Evolutionary conservation across 2,329 filamentous ascomycete genomes (phyloP), one percentile per base, ranked within the genome.

Genomic region (Fusarium compactum): DNA sequence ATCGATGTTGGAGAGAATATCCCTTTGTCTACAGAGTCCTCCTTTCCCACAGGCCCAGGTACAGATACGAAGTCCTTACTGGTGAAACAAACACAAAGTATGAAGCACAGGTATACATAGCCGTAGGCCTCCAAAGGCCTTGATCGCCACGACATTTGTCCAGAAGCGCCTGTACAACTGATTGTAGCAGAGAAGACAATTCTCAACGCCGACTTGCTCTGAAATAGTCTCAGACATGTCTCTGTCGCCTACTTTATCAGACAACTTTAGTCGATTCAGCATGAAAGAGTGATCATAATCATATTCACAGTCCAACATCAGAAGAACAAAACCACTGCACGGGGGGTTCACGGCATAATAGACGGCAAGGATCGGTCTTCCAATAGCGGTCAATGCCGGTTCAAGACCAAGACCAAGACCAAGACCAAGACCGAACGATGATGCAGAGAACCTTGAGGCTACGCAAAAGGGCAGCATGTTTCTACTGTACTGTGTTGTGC

Each of bases 371-470:
- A 57, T 46, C n/a, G 20, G 30, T 29, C 30, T 62, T 52, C 53
- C 45, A 66, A 57, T 43, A 46, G 29, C 48, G 51, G 51, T 40
- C 50, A 38, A 43, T 50, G 47, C 60, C 47, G 55, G 60, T 60
- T 57, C 48, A 54, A 54, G 55, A 32, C 59, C 55, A 69, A 59
- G 62, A 45, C 61, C 56, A 62, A 61, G n/a, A n/a, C n/a, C n/a
- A n/a, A n/a, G 50, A 65, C 61, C 56, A 62, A 61, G 52, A 69
- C 34, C 34, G 34, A 38, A 38, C 18, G 70, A 76, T 74, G 64
- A 75, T 62, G 74, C 60, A 75, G 58, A 75, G 61, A 65, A 61
- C 54, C 63, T 55, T 62, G 52, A 51, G 59, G 64, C 68, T 62
- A 58, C 65, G 65, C 70, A 71, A 59, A 63, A 48, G 10, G 10